Conservation (phyloP, 257 asterid genomes). For the Lavandula angustifolia region DNA sequence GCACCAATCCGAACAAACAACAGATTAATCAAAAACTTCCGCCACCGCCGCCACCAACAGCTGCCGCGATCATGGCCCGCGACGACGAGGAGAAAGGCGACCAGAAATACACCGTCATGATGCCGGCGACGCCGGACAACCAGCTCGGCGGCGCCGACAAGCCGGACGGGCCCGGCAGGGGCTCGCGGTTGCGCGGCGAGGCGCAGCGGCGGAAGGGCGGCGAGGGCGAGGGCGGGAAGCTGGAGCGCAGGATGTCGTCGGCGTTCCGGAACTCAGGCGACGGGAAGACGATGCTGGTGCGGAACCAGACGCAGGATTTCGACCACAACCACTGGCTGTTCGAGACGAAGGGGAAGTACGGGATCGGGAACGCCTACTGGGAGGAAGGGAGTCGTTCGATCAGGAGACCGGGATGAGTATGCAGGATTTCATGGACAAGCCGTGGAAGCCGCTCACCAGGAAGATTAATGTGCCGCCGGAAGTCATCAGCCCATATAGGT, state of each 20-base stretch:
- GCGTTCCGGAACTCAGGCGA: constrained; percentile 53
- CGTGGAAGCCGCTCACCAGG: constrained; percentile 96
- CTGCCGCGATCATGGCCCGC: constrained; percentile 72
- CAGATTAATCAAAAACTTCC: constrained; percentile 33
- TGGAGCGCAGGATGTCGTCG: constrained; percentile 83
- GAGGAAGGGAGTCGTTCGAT: constrained; percentile 73
- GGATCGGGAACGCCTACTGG: constrained; percentile 94
- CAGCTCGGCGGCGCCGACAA: constrained; percentile 74
- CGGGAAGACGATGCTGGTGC: constrained; percentile 72
- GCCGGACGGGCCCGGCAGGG: constrained; percentile 69
- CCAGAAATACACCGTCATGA: constrained; percentile 66
- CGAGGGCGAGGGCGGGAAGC: constrained; percentile 37
- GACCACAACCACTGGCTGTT: constrained; percentile 95
- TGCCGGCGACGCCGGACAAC: constrained; percentile 97
- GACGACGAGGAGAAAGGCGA: constrained; percentile 69
- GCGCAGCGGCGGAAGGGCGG: constrained; percentile 39
- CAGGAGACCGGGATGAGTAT: constrained; percentile 87
- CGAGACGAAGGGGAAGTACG: constrained; percentile 88
- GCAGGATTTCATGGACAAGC: constrained; percentile 92
- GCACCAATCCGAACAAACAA: constrained; percentile 33
- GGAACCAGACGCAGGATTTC: constrained; percentile 89
- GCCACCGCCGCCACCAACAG: constrained; percentile 61
- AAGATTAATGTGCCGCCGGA: constrained; percentile 66
- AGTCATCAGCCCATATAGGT: constrained; percentile 92
- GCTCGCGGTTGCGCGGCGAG: constrained; percentile 58